Evolutionary conservation across 2,329 filamentous ascomycete species (phyloP).

Genomic region (Chaetomium olivaceum): DNA sequence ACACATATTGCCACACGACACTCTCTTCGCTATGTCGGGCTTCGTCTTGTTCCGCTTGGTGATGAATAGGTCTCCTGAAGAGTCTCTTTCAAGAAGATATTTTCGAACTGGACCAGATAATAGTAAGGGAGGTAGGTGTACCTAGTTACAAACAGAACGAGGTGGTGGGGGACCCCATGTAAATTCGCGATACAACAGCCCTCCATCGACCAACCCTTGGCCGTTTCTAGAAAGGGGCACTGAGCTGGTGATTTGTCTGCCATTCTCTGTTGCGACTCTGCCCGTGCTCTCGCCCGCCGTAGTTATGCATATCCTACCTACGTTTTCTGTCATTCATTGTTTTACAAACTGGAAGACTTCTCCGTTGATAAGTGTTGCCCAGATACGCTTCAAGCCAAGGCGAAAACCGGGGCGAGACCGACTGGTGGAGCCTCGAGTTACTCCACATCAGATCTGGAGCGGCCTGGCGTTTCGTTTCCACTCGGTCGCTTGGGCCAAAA

Average conservation of each 20-base stretch:
- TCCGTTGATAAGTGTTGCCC: neutral
- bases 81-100: neutral
- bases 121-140: neutral
- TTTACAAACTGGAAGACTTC: neutral
- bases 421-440: neutral
- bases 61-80: neutral
- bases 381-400: neutral
- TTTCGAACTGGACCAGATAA: neutral
- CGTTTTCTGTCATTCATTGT: neutral
- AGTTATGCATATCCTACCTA: neutral
- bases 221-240: too few species aligned
- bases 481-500: neutral
- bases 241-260: too few species aligned
- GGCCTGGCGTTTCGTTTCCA: neutral
- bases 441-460: conserved; percentile 15
- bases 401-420: neutral
- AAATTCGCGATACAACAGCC: neutral
- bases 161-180: too few species aligned
- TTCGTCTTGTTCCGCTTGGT: neutral
- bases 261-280: neutral
- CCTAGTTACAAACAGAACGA: too few species aligned
- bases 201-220: neutral
- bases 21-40: neutral
- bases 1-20: neutral
- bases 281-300: neutral